Evolutionary conservation across 306 rosid genomes (phyloP).

Genomic region (Aeschynomene evenia): DNA sequence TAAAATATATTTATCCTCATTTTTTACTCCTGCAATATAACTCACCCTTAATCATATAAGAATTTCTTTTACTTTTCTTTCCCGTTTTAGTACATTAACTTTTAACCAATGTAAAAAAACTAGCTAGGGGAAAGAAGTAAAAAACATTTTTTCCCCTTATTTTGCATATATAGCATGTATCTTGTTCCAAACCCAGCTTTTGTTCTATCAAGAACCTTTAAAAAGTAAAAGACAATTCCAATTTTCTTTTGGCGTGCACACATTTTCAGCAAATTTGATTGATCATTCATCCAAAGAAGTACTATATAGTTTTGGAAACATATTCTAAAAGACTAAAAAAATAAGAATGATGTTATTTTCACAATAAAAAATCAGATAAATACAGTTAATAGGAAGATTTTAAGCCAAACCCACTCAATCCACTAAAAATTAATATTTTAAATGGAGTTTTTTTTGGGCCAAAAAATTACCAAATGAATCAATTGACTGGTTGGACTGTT

Average conservation of each 20-base stretch:
- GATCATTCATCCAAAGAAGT: conserved; percentile 19
- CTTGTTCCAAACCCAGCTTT: neutral
- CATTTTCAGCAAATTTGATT: conserved; percentile 2
- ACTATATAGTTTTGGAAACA: conserved; percentile 27
- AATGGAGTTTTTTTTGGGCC: too few relatives aligned
- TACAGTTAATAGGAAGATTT: too few relatives aligned
- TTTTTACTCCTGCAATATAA: too few relatives aligned
- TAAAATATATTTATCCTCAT: too few relatives aligned
- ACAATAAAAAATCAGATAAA: too few relatives aligned
- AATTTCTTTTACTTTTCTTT: neutral
- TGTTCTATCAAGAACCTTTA: neutral
- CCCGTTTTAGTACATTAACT: conserved; percentile 31
- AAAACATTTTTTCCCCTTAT: conserved; percentile 16
- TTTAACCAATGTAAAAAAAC: too few relatives aligned
- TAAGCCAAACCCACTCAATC: too few relatives aligned
- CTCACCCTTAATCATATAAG: too few relatives aligned
- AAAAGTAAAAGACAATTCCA: conserved; percentile 29
- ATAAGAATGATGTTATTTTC: too few relatives aligned
- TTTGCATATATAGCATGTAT: conserved; percentile 8
- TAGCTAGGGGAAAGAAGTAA: neutral
- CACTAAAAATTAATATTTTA: too few relatives aligned
- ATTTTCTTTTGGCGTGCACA: conserved; percentile 1
- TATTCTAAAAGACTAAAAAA: neutral
- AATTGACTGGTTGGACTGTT: too few relatives aligned
- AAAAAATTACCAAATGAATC: too few relatives aligned